A percentile compares a stretch with the other conserved stretches of the same genome.
phyloP scores from a whole-genome alignment of 2,329 filamentous ascomycete species.

The Beauveria scarabaeidicola region DNA sequence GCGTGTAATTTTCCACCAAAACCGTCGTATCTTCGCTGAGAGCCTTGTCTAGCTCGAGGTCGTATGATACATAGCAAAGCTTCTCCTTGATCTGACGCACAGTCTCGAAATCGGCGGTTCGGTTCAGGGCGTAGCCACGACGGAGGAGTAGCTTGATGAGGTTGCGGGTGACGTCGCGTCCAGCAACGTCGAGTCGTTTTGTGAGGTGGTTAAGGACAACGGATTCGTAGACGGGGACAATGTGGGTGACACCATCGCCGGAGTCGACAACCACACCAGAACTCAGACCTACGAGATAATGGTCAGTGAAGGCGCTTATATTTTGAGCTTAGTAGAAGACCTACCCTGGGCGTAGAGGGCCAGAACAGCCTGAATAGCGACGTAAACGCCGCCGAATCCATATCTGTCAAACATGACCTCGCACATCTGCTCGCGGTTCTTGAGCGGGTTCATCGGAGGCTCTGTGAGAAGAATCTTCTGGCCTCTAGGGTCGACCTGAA shows the following conservation, averaged over 20 bases:
- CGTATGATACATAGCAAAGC: slow-evolving; percentile 98
- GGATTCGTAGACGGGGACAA: slow-evolving; percentile 96
- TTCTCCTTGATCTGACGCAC: slow-evolving; percentile 99
- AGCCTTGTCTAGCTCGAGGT: slow-evolving; percentile 90
- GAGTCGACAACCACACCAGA: slow-evolving; percentile 98
- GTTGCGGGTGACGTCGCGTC: slow-evolving; percentile 96
- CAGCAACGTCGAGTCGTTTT: slow-evolving; percentile 85
- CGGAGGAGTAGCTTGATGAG: slow-evolving; percentile 90
- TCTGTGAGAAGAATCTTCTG: slow-evolving; percentile 97
- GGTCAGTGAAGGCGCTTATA: slow-evolving; percentile 5
- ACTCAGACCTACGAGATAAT: slow-evolving; percentile 55
- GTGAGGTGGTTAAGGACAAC: slow-evolving; percentile 97
- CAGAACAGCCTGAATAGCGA: slow-evolving; percentile 93
- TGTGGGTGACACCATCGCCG: slow-evolving; percentile 95
- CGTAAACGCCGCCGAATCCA: slow-evolving; percentile 91
- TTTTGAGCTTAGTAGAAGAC: slow-evolving; percentile 12
- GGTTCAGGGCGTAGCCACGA: slow-evolving; percentile 91
- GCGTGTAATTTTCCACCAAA: slow-evolving; percentile 92
- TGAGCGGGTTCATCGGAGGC: slow-evolving; percentile 94
- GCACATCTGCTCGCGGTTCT: slow-evolving; percentile 95
- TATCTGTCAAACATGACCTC: slow-evolving; percentile 99
- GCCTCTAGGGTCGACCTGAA: slow-evolving; percentile 80
- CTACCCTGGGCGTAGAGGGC: slow-evolving; percentile 92
- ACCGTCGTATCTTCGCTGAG: slow-evolving; percentile 96
- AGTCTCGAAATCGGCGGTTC: slow-evolving; percentile 97